Percentiles rank a stretch among this genome's conserved stretches.
These are phyloP conservation scores for Juncus effusus DNA, from an alignment of 176 grass and related monocot genomes.

Conservation along the genomic window DNA sequence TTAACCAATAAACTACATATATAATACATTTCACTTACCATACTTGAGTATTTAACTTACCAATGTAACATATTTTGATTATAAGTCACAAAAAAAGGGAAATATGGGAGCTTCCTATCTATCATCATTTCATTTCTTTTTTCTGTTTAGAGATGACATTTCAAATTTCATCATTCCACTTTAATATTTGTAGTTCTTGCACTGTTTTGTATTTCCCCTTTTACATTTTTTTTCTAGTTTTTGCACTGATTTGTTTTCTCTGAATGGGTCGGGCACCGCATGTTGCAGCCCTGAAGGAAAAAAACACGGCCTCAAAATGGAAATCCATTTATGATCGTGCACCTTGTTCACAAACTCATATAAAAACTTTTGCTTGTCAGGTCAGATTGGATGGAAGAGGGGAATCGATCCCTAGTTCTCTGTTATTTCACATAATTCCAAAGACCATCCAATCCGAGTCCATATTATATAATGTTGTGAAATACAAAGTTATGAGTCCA, in stretches of 20 bases:
- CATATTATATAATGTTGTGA: neutral
- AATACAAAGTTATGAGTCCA: neutral
- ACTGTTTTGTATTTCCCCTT: constrained; percentile 1
- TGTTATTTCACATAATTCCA: neutral
- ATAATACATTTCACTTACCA: no score
- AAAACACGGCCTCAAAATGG: constrained; percentile 27
- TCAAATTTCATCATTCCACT: no score
- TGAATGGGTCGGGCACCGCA: constrained; percentile 9
- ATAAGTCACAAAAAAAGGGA: no score
- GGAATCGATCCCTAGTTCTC: neutral
- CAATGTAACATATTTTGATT: no score
- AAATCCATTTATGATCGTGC: constrained; percentile 30
- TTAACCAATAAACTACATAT: no score
- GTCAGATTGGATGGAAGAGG: constrained; percentile 7
- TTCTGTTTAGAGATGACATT: no score
- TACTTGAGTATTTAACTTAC: no score
- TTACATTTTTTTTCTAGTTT: neutral
- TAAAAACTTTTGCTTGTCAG: constrained; percentile 24
- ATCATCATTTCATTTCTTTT: no score
- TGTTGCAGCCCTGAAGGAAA: constrained; percentile 12
- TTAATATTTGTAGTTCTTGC: neutral
- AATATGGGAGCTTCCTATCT: no score
- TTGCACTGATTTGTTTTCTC: constrained; percentile 16
- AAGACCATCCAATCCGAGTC: neutral
- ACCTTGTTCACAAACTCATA: constrained; percentile 29